These are phyloP conservation scores for Ilyonectria mors-panacis DNA, from an alignment of 2,329 filamentous ascomycete species.

Conservation along the genomic window DNA sequence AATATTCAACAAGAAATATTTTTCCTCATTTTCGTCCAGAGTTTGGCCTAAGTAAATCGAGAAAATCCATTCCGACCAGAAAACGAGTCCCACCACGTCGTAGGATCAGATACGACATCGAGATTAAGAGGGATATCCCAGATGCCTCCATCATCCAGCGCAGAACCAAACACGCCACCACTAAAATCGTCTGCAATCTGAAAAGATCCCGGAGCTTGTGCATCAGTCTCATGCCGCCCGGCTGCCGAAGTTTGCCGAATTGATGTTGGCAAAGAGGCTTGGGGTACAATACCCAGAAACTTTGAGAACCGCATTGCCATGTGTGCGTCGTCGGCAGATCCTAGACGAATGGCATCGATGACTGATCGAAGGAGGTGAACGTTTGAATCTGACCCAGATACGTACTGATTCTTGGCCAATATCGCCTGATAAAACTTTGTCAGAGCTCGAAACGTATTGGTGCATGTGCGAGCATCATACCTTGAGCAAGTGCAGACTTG, in stretches of 20 bases:
- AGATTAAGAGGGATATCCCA: conserved; percentile 26
- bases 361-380: conserved; percentile 28
- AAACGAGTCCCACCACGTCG: conserved; percentile 34
- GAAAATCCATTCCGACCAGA: conserved; percentile 18
- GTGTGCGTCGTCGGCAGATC: conserved; percentile 31
- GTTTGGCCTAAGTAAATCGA: not conserved
- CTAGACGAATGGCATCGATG: conserved; percentile 24
- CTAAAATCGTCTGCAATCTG: not conserved
- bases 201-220: not conserved
- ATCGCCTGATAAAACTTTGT: conserved; percentile 12
- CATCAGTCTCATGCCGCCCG: not conserved
- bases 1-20: not conserved
- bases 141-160: conserved; percentile 17
- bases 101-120: conserved; percentile 28
- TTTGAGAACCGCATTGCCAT: conserved; percentile 36
- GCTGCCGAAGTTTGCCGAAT: not conserved
- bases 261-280: conserved; percentile 17
- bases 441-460: not conserved
- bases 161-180: not conserved
- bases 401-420: conserved; percentile 17
- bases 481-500: conserved; percentile 32
- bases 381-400: conserved; percentile 17
- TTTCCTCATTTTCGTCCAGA: not conserved
- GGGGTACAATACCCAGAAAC: conserved; percentile 32
- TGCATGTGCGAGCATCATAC: not conserved